Evolutionary conservation across 208 protist species (phyloP).

Genomic region (Acanthamoeba triangularis): DNA sequence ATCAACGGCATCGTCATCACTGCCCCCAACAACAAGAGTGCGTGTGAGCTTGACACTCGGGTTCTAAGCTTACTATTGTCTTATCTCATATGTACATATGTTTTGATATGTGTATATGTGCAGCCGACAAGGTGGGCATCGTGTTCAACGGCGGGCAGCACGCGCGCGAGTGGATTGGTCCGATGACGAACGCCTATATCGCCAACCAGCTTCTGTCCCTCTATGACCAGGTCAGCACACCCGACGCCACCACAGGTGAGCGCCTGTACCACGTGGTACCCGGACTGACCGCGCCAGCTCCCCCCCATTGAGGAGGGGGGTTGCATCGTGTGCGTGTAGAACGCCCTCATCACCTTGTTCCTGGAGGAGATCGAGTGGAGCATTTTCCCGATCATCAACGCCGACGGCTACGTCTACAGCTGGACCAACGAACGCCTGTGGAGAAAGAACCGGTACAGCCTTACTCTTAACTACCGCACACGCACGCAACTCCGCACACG

Average conservation of each 20-base stretch:
- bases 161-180: constrained; percentile 81
- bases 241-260: too few species aligned
- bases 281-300: too few species aligned
- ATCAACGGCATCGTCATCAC: constrained; percentile 40
- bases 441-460: constrained; percentile 80
- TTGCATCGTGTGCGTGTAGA: too few species aligned
- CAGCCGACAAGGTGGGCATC: not conserved
- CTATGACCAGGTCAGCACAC: not conserved
- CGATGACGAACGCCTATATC: constrained; percentile 77
- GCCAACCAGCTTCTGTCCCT: constrained; percentile 58
- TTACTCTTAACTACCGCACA: too few species aligned
- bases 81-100: not conserved
- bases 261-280: not conserved
- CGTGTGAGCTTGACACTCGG: not conserved
- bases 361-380: constrained; percentile 44
- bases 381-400: constrained; percentile 20
- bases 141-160: constrained; percentile 66
- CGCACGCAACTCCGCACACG: not conserved
- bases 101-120: too few species aligned
- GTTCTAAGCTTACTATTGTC: not conserved
- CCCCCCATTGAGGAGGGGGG: too few species aligned
- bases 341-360: not conserved
- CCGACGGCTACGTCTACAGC: constrained; percentile 75
- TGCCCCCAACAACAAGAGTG: not conserved
- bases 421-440: constrained; percentile 79